phyloP scores from a whole-genome alignment of 2,329 filamentous ascomycete genomes.

The Aspergillus brunneoviolaceus region DNA sequence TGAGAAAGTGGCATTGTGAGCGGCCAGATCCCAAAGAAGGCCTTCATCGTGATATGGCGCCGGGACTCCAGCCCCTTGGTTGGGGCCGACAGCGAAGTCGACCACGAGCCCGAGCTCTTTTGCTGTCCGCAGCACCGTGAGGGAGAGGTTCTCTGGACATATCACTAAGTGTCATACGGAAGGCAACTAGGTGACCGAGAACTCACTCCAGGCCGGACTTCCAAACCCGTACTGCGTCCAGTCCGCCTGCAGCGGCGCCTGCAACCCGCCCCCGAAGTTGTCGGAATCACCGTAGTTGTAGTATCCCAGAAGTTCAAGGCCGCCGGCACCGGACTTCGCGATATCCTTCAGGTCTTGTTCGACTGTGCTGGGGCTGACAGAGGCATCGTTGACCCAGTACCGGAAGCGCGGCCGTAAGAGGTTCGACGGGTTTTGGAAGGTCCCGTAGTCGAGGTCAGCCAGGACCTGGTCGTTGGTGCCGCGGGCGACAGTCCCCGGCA shows the following conservation, averaged over 20 bases:
- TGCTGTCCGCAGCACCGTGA: neutral
- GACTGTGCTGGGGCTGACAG: neutral
- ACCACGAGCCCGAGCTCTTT: constrained; percentile 42
- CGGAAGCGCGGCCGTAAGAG: neutral
- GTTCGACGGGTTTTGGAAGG: neutral
- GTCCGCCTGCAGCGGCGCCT: neutral
- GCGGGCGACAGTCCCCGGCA: neutral
- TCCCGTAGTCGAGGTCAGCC: neutral
- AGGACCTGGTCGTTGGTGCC: neutral
- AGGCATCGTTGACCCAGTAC: constrained; percentile 2
- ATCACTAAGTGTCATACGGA: neutral
- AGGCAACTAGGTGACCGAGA: neutral
- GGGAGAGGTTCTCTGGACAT: neutral
- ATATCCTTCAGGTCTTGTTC: neutral
- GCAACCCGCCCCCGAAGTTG: neutral
- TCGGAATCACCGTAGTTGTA: neutral
- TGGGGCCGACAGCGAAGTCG: constrained; percentile 50
- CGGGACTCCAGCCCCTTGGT: constrained; percentile 51
- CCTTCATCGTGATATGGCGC: constrained; percentile 33
- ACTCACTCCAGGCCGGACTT: neutral
- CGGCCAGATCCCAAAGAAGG: constrained; percentile 15
- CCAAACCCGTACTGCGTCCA: constrained; percentile 5
- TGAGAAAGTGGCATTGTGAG: neutral
- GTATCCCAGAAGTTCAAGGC: neutral
- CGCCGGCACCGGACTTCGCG: neutral